These are phyloP conservation scores for Dalbergia cochinchinensis DNA, from an alignment of 306 rosid genomes.

Conservation along the genomic window DNA sequence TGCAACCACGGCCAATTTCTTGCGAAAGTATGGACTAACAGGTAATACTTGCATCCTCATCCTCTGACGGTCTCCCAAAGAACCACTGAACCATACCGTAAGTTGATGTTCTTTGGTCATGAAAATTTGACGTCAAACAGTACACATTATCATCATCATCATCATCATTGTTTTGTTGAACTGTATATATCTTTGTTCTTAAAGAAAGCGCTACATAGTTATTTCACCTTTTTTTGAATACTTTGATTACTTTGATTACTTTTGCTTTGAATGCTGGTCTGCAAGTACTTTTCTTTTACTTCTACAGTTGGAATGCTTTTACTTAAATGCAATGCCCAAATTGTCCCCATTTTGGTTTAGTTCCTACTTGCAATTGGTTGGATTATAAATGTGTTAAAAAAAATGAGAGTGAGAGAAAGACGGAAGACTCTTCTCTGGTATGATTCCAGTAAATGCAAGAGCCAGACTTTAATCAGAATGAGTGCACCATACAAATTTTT, in stretches of 20 bases:
- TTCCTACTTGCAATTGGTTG: no score
- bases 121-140: not conserved
- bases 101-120: not conserved
- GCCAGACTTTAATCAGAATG: not conserved
- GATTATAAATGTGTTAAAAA: no score
- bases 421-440: not conserved
- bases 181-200: not conserved
- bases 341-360: not conserved
- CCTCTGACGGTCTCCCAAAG: constrained; percentile 26
- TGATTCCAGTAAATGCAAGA: not conserved
- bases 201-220: no score
- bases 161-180: not conserved
- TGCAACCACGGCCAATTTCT: constrained; percentile 91
- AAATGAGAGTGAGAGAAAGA: no score
- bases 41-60: constrained; percentile 56
- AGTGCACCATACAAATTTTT: constrained; percentile 8
- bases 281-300: not conserved
- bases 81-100: not conserved
- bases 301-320: not conserved
- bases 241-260: not conserved
- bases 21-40: constrained; percentile 79
- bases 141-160: no score
- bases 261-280: not conserved
- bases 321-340: not conserved
- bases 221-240: no score